Percentiles rank a stretch among this genome's conserved stretches.
These are phyloP conservation scores for Solanum bulbocastanum DNA, from an alignment of 257 asterid species.

Conservation along the genomic window DNA sequence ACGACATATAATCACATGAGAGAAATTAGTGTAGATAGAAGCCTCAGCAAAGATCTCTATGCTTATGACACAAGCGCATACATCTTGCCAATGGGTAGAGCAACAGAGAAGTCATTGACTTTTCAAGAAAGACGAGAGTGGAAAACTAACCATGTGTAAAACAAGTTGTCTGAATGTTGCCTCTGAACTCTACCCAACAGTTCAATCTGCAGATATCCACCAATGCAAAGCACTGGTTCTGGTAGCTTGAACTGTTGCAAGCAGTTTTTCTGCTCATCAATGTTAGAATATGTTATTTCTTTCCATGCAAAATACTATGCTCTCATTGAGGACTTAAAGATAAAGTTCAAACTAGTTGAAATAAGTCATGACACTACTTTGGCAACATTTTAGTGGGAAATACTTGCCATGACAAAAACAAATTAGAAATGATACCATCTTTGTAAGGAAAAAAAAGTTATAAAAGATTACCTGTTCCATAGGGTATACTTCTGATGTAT, in stretches of 20 bases:
- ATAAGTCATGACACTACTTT: not conserved
- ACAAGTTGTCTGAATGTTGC: conserved; percentile 47
- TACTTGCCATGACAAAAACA: not conserved
- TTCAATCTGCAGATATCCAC: conserved; percentile 73
- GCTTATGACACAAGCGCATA: not conserved
- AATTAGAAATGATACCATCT: not conserved
- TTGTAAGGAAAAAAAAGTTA: not conserved
- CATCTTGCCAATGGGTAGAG: not conserved
- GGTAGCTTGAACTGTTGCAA: conserved; percentile 77
- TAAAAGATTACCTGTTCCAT: conserved; percentile 51
- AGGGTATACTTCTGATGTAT: conserved; percentile 51
- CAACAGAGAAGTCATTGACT: not conserved
- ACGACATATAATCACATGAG: not conserved
- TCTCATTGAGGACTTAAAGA: not conserved
- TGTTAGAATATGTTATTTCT: not conserved
- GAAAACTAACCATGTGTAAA: conserved; percentile 61
- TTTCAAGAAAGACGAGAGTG: not conserved
- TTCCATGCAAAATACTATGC: not conserved
- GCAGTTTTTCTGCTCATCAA: conserved; percentile 45
- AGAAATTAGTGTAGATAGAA: not conserved
- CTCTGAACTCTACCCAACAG: conserved; percentile 62
- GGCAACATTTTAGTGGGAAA: not conserved
- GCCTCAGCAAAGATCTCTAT: not conserved
- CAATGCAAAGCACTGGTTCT: conserved; percentile 65
- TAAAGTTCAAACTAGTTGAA: not conserved